phyloP scores from a whole-genome alignment of 176 grass and related monocot genomes.

The Avena sativa region DNA sequence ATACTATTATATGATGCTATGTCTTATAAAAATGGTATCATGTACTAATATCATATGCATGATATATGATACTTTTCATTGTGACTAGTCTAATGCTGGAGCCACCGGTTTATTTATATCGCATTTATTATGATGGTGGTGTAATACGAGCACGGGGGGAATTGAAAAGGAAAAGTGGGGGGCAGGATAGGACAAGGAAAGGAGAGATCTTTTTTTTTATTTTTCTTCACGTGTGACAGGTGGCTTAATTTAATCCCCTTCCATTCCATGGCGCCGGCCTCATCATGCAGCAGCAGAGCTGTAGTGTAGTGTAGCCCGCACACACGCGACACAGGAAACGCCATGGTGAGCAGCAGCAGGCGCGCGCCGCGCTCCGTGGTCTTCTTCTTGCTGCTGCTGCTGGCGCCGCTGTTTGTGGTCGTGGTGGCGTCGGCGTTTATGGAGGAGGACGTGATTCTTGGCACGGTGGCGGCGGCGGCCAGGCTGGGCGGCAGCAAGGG shows the following conservation, averaged over 20 bases:
- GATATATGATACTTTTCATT: too few relatives aligned
- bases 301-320: background rate
- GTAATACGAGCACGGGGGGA: slow-evolving; percentile 24
- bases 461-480: background rate
- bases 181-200: background rate
- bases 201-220: background rate
- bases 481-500: slow-evolving; percentile 8
- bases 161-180: background rate
- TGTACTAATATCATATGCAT: too few relatives aligned
- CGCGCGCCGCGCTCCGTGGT: background rate
- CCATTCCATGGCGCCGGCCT: background rate
- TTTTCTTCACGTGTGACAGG: background rate
- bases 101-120: slow-evolving; percentile 32
- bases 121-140: background rate
- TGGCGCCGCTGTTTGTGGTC: background rate
- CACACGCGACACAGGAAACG: background rate
- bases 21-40: too few relatives aligned
- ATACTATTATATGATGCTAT: too few relatives aligned
- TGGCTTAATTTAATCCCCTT: slow-evolving; percentile 24
- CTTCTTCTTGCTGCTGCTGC: background rate
- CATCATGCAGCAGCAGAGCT: background rate
- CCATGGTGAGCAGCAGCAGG: background rate
- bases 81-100: background rate
- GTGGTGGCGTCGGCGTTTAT: slow-evolving; percentile 18
- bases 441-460: slow-evolving; percentile 41